These are phyloP conservation scores for Trichocomaceae sp. DNA, from an alignment of 2,329 filamentous ascomycete species.

Conservation along the genomic window DNA sequence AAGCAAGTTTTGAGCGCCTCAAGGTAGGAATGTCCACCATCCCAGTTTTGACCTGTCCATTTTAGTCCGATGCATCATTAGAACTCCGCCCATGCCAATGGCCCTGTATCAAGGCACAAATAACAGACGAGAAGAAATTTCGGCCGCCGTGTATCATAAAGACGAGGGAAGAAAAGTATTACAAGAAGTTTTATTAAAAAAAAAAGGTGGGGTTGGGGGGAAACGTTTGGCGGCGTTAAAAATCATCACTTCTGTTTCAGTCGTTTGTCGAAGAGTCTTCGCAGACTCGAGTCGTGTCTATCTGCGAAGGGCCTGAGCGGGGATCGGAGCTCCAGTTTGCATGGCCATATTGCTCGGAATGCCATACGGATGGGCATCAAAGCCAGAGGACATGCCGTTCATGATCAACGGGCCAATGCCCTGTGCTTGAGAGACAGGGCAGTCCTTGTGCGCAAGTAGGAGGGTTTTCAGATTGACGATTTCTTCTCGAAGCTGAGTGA, in stretches of 20 bases:
- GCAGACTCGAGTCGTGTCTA: constrained; percentile 16
- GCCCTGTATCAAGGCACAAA: constrained; percentile 20
- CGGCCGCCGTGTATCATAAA: constrained; percentile 12
- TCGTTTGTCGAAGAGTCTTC: constrained; percentile 11
- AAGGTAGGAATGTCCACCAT: constrained; percentile 22
- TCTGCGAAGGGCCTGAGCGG: constrained; percentile 33
- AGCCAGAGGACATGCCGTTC: constrained; percentile 35
- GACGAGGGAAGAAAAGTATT: neutral
- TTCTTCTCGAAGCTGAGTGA: constrained; percentile 80
- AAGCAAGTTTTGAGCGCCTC: constrained; percentile 27
- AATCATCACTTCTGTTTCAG: constrained; percentile 2
- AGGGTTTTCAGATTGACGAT: constrained; percentile 92
- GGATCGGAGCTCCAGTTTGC: constrained; percentile 31
- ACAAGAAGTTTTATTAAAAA: constrained; percentile 1
- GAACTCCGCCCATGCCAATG: constrained; percentile 34
- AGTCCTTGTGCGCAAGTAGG: constrained; percentile 90
- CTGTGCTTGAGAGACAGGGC: constrained; percentile 83
- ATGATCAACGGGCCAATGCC: constrained; percentile 49
- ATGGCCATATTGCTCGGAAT: constrained; percentile 39
- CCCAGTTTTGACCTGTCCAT: constrained; percentile 26
- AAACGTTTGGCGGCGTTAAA: neutral
- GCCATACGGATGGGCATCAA: constrained; percentile 37
- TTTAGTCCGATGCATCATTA: constrained; percentile 36
- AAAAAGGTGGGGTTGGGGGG: no score
- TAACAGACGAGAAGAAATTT: constrained; percentile 19